Base-by-base conservation (phyloP, 225 moss, liverwort and hornwort species). In the Sphagnum contortum region DNA sequence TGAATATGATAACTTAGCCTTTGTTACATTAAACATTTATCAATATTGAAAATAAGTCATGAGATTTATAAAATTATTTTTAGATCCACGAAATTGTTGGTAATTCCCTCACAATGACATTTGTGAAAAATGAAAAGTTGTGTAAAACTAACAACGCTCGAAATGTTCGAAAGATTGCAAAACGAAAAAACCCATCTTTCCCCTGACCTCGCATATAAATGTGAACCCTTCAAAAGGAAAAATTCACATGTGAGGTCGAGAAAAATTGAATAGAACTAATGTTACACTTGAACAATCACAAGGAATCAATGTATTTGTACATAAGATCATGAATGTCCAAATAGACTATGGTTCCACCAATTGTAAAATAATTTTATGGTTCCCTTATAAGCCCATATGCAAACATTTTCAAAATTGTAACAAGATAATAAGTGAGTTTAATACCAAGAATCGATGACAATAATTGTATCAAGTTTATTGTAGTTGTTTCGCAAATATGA, bases 381-480 rank as follows among this genome's bases (percentile, higher is more conserved):
- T 29, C 29, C 29, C 29, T 29, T 29, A 29, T 29, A 29, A 8
- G 50, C 45, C 8, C n/a, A 48, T 5, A 58, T n/a, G 6, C 12
- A 52, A 6, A 8, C 53, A 47, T 4, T 12, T 2, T 6, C 44
- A 4, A 12, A 12, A 3, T 48, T 59, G 55, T 66, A 83, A 0
- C 9, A 8, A 61, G 3, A 50, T 6, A 56, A 57, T 3, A 3
- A 44, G 2, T 59, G 9, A 14, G 13, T 6, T 56, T 61, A 59
- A 63, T 72, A 94, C 94, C 94, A 94, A 56, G 94, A 94, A 70
- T 94, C 94, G 52, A 94, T 48, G 10, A 94, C 70, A 70, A 94
- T 85, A 10, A 94, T 2, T 11, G 89, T 65, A 62, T 94, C 94
- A 61, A 94, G 76, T 69, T 75, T 94, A 75, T 94, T 94, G 61